Conservation (phyloP, 192 early-diverging fungal species). For the Backusella parvicylindrica region DNA sequence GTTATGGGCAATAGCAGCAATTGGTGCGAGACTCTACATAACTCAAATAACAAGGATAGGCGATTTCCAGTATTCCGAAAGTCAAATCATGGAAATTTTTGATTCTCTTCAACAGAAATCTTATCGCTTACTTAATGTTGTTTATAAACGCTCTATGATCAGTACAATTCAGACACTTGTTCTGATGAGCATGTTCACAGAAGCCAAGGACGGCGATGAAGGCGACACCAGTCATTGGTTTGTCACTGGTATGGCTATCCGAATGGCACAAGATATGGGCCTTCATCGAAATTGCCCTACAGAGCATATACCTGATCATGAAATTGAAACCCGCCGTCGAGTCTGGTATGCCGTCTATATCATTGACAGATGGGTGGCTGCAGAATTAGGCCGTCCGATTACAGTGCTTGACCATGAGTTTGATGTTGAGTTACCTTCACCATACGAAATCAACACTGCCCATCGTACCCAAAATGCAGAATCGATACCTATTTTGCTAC, state of each 20-base stretch:
- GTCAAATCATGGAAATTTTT: neutral
- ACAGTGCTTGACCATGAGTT: conserved; percentile 41
- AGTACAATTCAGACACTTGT: conserved; percentile 63
- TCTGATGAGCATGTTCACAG: conserved; percentile 56
- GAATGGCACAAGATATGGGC: conserved; percentile 79
- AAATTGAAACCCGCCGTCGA: conserved; percentile 64
- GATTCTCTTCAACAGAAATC: conserved; percentile 25
- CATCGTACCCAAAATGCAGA: neutral
- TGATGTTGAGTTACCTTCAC: conserved; percentile 29
- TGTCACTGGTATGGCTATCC: conserved; percentile 43
- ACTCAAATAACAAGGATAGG: neutral
- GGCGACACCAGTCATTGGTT: conserved; percentile 27
- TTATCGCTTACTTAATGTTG: conserved; percentile 53
- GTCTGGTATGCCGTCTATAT: conserved; percentile 73
- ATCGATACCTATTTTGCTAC: neutral
- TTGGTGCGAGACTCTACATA: neutral
- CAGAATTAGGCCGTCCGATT: conserved; percentile 37
- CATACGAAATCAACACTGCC: conserved; percentile 16
- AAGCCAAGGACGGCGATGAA: neutral
- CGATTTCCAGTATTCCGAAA: neutral
- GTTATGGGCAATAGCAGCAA: conserved; percentile 14
- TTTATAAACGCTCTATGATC: conserved; percentile 51
- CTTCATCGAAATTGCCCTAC: conserved; percentile 60
- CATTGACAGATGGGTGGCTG: conserved; percentile 58
- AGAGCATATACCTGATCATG: conserved; percentile 48